These are phyloP conservation scores for Neopestalotiopsis sp. DNA, from an alignment of 2,329 filamentous ascomycete species.

Conservation along the genomic window DNA sequence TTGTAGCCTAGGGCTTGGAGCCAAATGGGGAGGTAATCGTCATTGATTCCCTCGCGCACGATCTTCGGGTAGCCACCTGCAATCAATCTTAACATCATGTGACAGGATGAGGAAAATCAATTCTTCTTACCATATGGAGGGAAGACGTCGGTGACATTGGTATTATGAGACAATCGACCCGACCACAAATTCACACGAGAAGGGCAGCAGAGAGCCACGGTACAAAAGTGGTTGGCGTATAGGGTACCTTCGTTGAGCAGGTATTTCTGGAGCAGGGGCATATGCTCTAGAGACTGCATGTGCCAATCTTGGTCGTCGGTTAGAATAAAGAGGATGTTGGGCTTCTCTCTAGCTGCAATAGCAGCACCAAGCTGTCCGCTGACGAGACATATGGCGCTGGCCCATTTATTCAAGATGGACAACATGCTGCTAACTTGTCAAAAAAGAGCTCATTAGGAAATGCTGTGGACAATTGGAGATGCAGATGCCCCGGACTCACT, in stretches of 20 bases:
- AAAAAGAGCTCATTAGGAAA: too few species aligned
- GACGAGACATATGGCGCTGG: too few species aligned
- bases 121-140: slow-evolving; percentile 55
- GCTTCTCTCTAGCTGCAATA: slow-evolving; percentile 20
- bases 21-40: slow-evolving; percentile 62
- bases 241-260: slow-evolving; percentile 57
- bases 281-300: slow-evolving; percentile 53
- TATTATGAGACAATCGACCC: slow-evolving; percentile 65
- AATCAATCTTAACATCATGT: neutral
- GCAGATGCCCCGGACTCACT: too few species aligned
- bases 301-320: slow-evolving; percentile 67
- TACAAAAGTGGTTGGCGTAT: slow-evolving; percentile 63
- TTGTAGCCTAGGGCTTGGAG: slow-evolving; percentile 61
- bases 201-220: slow-evolving; percentile 62
- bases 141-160: slow-evolving; percentile 60
- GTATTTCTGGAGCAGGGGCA: slow-evolving; percentile 36
- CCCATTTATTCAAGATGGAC: too few species aligned
- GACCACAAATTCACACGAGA: slow-evolving; percentile 65
- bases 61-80: slow-evolving; percentile 58
- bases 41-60: slow-evolving; percentile 56
- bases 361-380: too few species aligned
- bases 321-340: slow-evolving; percentile 65
- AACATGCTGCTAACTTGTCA: too few species aligned
- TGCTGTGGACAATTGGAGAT: too few species aligned
- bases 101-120: neutral